Percentiles rank a stretch among this genome's conserved stretches.
These are phyloP conservation scores for Aspergillus ochraceoroseus DNA, from an alignment of 2,329 filamentous ascomycete species.

Conservation along the genomic window DNA sequence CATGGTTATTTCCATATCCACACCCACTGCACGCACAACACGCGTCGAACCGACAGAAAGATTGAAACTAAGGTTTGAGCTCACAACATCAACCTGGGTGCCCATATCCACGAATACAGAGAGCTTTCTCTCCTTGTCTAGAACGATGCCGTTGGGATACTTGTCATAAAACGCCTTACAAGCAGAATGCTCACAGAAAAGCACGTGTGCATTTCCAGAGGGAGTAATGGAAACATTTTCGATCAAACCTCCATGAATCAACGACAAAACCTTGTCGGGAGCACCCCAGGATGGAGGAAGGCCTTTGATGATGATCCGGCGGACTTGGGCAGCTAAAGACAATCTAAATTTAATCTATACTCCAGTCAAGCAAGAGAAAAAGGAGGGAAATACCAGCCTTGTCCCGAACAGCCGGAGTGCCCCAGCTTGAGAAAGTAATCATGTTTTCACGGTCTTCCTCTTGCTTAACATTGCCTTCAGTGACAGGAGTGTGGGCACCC, in stretches of 20 bases:
- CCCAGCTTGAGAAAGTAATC: slow-evolving; percentile 32
- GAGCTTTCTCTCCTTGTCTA: slow-evolving; percentile 28
- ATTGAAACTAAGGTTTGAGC: slow-evolving; percentile 40
- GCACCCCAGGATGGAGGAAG: slow-evolving; percentile 33
- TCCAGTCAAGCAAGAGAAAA: not conserved
- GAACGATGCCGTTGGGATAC: slow-evolving; percentile 36
- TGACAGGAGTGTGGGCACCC: not conserved
- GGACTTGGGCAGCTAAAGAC: slow-evolving; percentile 22
- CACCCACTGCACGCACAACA: slow-evolving; percentile 44
- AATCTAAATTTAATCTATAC: slow-evolving; percentile 2
- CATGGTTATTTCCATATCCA: slow-evolving; percentile 40
- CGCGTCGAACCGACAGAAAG: slow-evolving; percentile 43
- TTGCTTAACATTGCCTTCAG: slow-evolving; percentile 9
- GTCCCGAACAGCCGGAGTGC: slow-evolving; percentile 24
- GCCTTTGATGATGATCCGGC: slow-evolving; percentile 35
- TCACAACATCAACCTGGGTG: slow-evolving; percentile 39
- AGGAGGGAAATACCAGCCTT: slow-evolving; percentile 24
- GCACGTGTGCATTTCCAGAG: slow-evolving; percentile 30
- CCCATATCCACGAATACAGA: slow-evolving; percentile 39
- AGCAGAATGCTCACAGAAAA: slow-evolving; percentile 34
- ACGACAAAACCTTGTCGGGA: slow-evolving; percentile 32
- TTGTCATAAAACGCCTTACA: slow-evolving; percentile 36
- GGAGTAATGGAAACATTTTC: slow-evolving; percentile 30
- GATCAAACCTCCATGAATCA: slow-evolving; percentile 39
- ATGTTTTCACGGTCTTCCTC: slow-evolving; percentile 31